Conservation (phyloP, 805 yeast genomes). For the Jamesozyma rosinii region DNA sequence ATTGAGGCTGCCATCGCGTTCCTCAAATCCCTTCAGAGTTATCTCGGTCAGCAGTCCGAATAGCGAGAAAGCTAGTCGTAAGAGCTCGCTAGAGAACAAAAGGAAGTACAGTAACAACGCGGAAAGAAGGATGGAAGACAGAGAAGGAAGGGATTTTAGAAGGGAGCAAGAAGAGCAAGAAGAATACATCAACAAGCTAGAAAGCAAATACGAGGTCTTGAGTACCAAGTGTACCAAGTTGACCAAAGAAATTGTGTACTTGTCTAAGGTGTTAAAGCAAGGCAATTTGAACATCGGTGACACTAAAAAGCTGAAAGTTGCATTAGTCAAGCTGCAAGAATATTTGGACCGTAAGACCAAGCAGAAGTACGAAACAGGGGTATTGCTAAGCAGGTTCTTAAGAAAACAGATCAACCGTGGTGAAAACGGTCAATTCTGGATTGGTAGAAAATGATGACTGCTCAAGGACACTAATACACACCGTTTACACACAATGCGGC, state of each 20-base stretch:
- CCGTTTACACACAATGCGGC: too few species aligned
- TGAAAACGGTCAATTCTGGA: conserved; percentile 33
- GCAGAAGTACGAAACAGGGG: conserved; percentile 37
- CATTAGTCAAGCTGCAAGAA: conserved; percentile 32
- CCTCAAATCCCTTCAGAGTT: conserved; percentile 28
- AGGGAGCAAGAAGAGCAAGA: conserved; percentile 1
- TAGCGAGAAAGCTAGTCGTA: conserved; percentile 9
- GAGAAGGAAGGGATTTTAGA: not conserved
- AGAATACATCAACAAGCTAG: conserved; percentile 19
- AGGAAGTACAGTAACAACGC: not conserved
- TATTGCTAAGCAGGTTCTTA: conserved; percentile 33
- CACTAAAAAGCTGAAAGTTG: conserved; percentile 30
- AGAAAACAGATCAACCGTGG: conserved; percentile 36
- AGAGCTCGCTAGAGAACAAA: conserved; percentile 8
- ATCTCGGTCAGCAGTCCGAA: conserved; percentile 22
- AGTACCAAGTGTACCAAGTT: conserved; percentile 31
- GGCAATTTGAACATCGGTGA: conserved; percentile 34
- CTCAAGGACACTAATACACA: not conserved
- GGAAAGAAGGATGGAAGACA: not conserved
- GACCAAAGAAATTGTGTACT: conserved; percentile 33
- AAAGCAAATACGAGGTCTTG: conserved; percentile 28
- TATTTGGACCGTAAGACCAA: conserved; percentile 35
- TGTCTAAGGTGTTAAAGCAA: conserved; percentile 29
- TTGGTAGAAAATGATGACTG: conserved; percentile 10
- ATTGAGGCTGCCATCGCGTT: conserved; percentile 7